These are phyloP conservation scores for Penicillium sp. DNA, from an alignment of 2,329 filamentous ascomycete species.

Conservation along the genomic window DNA sequence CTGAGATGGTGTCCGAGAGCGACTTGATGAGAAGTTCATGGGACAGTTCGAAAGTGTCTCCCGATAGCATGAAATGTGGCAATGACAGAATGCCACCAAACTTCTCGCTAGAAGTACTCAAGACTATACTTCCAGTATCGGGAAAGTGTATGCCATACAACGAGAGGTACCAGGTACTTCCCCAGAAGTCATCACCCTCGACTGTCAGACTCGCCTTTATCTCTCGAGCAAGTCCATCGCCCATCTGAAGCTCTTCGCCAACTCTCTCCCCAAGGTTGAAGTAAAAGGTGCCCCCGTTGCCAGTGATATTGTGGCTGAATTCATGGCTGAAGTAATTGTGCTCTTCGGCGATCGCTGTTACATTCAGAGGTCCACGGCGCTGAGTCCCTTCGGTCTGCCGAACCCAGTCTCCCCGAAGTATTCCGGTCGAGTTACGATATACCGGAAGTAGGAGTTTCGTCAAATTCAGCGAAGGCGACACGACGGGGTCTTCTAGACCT, in stretches of 20 bases:
- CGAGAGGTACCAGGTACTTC: conserved; percentile 73
- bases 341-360: conserved; percentile 61
- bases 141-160: conserved; percentile 85
- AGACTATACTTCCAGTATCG: conserved; percentile 69
- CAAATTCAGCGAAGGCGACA: conserved; percentile 33
- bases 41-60: conserved; percentile 54
- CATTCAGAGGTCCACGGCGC: conserved; percentile 54
- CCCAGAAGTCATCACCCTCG: conserved; percentile 65
- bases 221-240: conserved; percentile 58
- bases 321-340: conserved; percentile 63
- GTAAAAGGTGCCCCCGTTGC: conserved; percentile 63
- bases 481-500: conserved; percentile 26
- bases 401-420: conserved; percentile 72
- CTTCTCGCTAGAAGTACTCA: conserved; percentile 90
- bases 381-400: conserved; percentile 52
- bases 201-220: conserved; percentile 67
- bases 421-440: conserved; percentile 78
- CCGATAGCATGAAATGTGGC: conserved; percentile 70
- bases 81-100: conserved; percentile 87
- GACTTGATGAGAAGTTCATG: conserved; percentile 68
- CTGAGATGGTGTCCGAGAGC: conserved; percentile 59
- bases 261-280: conserved; percentile 61
- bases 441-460: conserved; percentile 48
- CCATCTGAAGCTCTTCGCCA: conserved; percentile 37
- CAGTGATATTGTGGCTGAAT: conserved; percentile 80